Base-by-base conservation (phyloP, 768 basidiomycete genomes). In the Lentinula sp. region DNA sequence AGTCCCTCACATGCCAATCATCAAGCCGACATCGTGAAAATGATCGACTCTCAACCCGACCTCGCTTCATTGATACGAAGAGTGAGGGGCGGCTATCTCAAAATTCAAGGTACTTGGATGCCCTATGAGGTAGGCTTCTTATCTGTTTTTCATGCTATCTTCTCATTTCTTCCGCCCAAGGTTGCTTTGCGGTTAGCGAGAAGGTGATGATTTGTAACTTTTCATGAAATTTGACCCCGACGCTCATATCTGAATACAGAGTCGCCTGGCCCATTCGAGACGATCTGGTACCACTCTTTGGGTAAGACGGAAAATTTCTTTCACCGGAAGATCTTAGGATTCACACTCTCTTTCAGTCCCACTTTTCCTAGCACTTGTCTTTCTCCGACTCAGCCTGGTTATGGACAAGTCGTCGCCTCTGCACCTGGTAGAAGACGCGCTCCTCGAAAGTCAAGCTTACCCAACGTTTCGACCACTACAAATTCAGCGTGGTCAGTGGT, bases 81-180 rank as follows among this genome's bases (percentile, higher is more conserved):
- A 62, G 91, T 95, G 35, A 85, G 91, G 50, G 92, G 91, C 60
- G 90, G 91, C 55, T 92, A 91, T 75, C 83, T 95, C 62, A 93
- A 94, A 76, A 93, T 95, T 48, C 93, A 95, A 69, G 93, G 93
- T 35, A 93, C 93, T 21, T 95, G 93, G 93, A 90, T 94, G 86
- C 92, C 92, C 37, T 94, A 89, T 73, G 92, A 91, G 79, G 88
- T 89, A 65, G 63, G 81, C 70, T 31, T 42, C 5, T n/a, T 5
- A n/a, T 4, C 34, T 34, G 11, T 45, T 43, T 35, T 28, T 40
- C 13, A 55, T 56, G 15, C 35, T 43, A 6, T 21, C 16, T 53
- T 43, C 63, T 64, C 15, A 57, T 60, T 40, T 43, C 59, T 65
- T 67, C 61, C 21, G 59, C 42, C 57, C 32, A 66, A 94, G 88